Base-by-base conservation (phyloP, 495 filamentous ascomycete genomes). In the Daldinia bambusicola region DNA sequence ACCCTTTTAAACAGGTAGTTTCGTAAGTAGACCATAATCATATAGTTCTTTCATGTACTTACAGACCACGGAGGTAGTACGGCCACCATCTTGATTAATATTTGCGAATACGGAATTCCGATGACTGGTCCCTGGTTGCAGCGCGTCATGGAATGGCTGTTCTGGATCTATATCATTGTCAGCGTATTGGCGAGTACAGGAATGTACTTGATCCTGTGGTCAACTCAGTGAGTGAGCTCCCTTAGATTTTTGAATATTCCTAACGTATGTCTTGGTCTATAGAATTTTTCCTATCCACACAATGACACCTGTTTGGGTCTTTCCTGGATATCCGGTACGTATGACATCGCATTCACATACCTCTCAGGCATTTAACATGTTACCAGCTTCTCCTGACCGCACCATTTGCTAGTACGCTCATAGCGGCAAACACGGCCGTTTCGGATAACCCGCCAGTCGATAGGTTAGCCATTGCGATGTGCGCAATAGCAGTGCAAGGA, bases 221-320 rank as follows among this genome's bases (percentile, higher is more conserved):
- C 84, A 7, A 87, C 84, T 1, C 82, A 84, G 84, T 83, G 69
- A 70, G 82, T 74, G 30, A 20, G 43, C 43, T 10, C 18, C 9
- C 43, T 48, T 22, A 6, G 20, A 3, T n/a, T 13, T 59, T 14
- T 22, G 22, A 43, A 10, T 50, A 6, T 36, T 37, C 13, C 53
- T 52, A 14, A 53, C 61, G 63, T 36, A 71, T 38, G 8, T 67
- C 65, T 61, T 61, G 26, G 26, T 26, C 26, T 13, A 30, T 36
- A 80, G 80, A 69, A 87, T 90, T 22, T 95, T 94, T 72, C 93
- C 93, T 2, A 92, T 97, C 37, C 88, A 89, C 18, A 88, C 90
- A 37, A 97, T 97, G 93, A 97, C 93, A 0, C 93, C 93, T 0
- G 88, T 95, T 52, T 97, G 93, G 93, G 93, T 97, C 37, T 97